Percentiles rank a stretch among this genome's conserved stretches.
phyloP scores from a whole-genome alignment of 1,284 basidiomycete species.

The Xerocomus minutiporus region DNA sequence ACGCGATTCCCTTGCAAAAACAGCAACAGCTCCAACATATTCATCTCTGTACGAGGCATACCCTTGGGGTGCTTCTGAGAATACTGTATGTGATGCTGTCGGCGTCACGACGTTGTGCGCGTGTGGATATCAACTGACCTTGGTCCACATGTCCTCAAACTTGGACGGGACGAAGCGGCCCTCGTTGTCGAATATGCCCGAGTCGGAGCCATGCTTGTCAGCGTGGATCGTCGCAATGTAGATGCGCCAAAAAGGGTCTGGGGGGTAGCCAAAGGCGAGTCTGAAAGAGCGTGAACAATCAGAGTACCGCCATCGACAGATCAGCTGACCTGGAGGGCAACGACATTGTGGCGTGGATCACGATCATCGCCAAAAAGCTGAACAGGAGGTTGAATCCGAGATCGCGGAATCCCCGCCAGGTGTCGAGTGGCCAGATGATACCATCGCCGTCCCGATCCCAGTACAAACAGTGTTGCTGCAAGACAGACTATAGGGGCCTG shows the following conservation, averaged over 20 bases:
- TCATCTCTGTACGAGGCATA: conserved; percentile 22
- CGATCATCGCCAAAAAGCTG: conserved; percentile 33
- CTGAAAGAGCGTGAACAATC: conserved; percentile 9
- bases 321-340: conserved; percentile 34
- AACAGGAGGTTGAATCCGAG: conserved; percentile 43
- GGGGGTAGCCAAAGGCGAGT: conserved; percentile 19
- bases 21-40: conserved; percentile 25
- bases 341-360: conserved; percentile 39
- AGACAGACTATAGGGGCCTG: conserved; percentile 21
- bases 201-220: conserved; percentile 46
- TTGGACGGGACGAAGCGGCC: conserved; percentile 39
- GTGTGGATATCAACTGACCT: conserved; percentile 26
- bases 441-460: conserved; percentile 43
- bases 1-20: conserved; percentile 33
- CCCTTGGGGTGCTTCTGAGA: conserved; percentile 11
- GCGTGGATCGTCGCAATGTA: conserved; percentile 40
- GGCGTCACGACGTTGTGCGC: background rate
- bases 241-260: conserved; percentile 44
- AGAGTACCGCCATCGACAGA: conserved; percentile 4
- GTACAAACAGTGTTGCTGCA: conserved; percentile 44
- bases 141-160: conserved; percentile 41
- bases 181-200: conserved; percentile 42
- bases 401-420: conserved; percentile 40
- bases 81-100: conserved; percentile 12
- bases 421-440: conserved; percentile 45